These are phyloP conservation scores for Penicillium digitatum DNA, from an alignment of 2,329 filamentous ascomycete genomes.

Conservation along the genomic window DNA sequence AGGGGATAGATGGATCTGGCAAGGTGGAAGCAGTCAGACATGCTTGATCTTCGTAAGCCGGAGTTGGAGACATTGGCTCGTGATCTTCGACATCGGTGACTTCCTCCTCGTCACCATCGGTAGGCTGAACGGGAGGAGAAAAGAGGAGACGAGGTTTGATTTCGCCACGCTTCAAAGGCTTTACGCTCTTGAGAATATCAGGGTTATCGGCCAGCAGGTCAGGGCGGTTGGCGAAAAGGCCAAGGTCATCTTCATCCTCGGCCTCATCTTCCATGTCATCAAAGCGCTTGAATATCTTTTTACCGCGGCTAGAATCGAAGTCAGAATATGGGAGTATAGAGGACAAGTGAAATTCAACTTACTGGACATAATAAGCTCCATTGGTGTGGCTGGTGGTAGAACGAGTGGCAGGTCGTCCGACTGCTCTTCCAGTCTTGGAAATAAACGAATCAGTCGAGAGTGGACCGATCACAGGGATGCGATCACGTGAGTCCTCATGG, in stretches of 20 bases:
- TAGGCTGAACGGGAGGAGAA: constrained; percentile 33
- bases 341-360: constrained; percentile 27
- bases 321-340: constrained; percentile 25
- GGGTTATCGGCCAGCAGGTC: constrained; percentile 34
- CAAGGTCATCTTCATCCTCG: constrained; percentile 43
- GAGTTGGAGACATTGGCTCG: constrained; percentile 12
- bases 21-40: constrained; percentile 5
- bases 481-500: constrained; percentile 61
- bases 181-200: constrained; percentile 30
- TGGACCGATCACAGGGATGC: constrained; percentile 42
- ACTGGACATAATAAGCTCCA: constrained; percentile 5
- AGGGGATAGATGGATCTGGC: neutral
- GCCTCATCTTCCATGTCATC: constrained; percentile 39
- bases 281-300: constrained; percentile 58
- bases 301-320: constrained; percentile 51
- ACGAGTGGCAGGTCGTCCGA: constrained; percentile 6
- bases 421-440: neutral
- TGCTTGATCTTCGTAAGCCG: neutral
- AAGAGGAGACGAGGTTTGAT: constrained; percentile 61
- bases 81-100: constrained; percentile 53
- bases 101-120: constrained; percentile 48
- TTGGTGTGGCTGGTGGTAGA: neutral
- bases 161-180: constrained; percentile 54
- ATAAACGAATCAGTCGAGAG: constrained; percentile 52
- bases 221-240: constrained; percentile 40